phyloP scores from a whole-genome alignment of 352 stramenopile genomes.

The Pythium grandisporangium region DNA sequence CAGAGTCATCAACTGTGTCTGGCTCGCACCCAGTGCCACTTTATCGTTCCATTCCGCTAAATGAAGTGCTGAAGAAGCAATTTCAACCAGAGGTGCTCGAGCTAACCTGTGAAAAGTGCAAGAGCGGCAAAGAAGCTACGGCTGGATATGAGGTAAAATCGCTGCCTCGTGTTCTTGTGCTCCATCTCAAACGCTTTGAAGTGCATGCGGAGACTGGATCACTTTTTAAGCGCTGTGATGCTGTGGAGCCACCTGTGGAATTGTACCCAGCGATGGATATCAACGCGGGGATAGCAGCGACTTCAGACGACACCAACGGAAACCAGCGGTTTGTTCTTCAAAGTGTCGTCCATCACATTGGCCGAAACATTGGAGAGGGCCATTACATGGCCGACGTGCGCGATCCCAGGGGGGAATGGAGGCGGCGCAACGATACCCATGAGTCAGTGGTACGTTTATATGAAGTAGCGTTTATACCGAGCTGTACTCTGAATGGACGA shows the following conservation, averaged over 20 bases:
- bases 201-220: slow-evolving; percentile 50
- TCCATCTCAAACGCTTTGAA: slow-evolving; percentile 85
- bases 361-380: slow-evolving; percentile 67
- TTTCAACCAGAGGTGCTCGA: slow-evolving; percentile 75
- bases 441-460: slow-evolving; percentile 61
- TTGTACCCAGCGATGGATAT: slow-evolving; percentile 13
- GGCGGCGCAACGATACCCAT: slow-evolving; percentile 75
- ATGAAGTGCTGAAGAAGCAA: slow-evolving; percentile 60
- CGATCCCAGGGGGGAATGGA: slow-evolving; percentile 38
- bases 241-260: slow-evolving; percentile 41
- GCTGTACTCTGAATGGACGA: too few species aligned
- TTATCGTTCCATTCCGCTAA: slow-evolving; percentile 29
- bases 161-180: slow-evolving; percentile 58
- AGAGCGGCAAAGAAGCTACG: slow-evolving; percentile 46
- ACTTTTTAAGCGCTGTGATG: slow-evolving; percentile 76
- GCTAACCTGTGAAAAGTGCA: slow-evolving; percentile 81
- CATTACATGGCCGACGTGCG: slow-evolving; percentile 82
- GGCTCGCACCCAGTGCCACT: neutral
- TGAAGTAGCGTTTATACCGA: too few species aligned
- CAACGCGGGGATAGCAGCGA: neutral
- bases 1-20: too few species aligned
- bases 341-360: slow-evolving; percentile 80
- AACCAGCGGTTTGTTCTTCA: slow-evolving; percentile 18
- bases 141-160: slow-evolving; percentile 55
- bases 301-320: neutral